phyloP scores from a whole-genome alignment of 805 yeast genomes.

The Cyberlindnera mrakii region DNA sequence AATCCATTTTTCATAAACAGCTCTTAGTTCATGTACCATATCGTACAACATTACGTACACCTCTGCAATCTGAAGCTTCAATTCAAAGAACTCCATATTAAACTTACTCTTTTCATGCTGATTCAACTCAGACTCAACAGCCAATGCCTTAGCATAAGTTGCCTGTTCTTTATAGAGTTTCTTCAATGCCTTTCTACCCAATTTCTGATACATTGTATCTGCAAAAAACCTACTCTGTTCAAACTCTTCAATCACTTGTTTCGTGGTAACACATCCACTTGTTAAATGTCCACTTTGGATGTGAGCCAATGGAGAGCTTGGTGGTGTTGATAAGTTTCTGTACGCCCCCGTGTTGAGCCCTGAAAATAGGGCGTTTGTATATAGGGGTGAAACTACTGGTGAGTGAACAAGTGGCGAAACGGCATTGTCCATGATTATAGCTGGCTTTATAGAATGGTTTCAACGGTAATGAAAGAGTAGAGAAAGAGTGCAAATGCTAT shows the following conservation, averaged over 20 bases:
- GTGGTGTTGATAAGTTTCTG: too few relatives aligned
- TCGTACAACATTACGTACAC: neutral
- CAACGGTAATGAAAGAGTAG: too few relatives aligned
- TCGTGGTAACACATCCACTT: neutral
- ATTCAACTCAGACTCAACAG: too few relatives aligned
- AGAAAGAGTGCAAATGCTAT: too few relatives aligned
- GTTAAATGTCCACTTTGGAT: neutral
- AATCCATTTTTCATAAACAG: neutral
- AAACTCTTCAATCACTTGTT: slow-evolving; percentile 5
- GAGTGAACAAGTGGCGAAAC: too few relatives aligned
- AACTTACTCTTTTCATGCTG: neutral
- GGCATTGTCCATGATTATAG: too few relatives aligned
- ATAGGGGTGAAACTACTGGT: too few relatives aligned
- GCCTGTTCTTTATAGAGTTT: slow-evolving; percentile 2
- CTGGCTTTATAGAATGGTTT: too few relatives aligned
- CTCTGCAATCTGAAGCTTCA: too few relatives aligned
- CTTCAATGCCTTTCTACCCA: neutral
- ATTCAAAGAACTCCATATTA: neutral
- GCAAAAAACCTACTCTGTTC: slow-evolving; percentile 4
- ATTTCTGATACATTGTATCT: neutral
- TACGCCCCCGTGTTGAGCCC: too few relatives aligned
- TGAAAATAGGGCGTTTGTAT: too few relatives aligned
- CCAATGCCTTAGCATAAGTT: neutral
- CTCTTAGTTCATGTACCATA: neutral
- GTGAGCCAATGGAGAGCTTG: too few relatives aligned